These are phyloP conservation scores for Laguncularia racemosa DNA, from an alignment of 345 rosid species.

Conservation along the genomic window DNA sequence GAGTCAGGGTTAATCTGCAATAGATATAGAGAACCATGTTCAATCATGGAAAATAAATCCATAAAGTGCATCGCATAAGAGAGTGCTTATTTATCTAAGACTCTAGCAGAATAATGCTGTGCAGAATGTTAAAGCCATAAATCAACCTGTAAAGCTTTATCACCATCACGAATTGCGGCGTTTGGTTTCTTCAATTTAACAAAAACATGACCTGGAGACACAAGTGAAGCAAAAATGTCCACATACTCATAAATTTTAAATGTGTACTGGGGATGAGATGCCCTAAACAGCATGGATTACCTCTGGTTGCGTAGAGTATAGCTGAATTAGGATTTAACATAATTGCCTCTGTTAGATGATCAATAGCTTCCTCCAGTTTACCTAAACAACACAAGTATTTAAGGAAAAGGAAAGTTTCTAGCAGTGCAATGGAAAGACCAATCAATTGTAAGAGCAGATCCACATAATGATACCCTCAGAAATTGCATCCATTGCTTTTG, in stretches of 20 bases:
- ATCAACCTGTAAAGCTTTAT: constrained; percentile 63
- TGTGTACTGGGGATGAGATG: background rate
- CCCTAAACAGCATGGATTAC: constrained; percentile 16
- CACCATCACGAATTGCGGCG: constrained; percentile 75
- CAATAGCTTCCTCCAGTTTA: constrained; percentile 44
- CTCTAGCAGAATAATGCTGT: constrained; percentile 1
- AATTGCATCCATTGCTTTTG: constrained; percentile 49
- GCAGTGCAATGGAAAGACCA: constrained; percentile 1
- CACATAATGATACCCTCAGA: constrained; percentile 40
- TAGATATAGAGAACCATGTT: constrained; percentile 1
- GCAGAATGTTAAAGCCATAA: constrained; percentile 2
- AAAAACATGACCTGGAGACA: constrained; percentile 46
- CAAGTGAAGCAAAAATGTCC: constrained; percentile 12
- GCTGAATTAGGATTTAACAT: constrained; percentile 72
- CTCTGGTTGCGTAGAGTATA: constrained; percentile 75
- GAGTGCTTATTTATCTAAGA: background rate
- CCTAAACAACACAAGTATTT: constrained; percentile 32
- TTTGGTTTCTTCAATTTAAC: constrained; percentile 62
- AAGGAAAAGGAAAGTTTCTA: constrained; percentile 5
- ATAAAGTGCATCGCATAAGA: background rate
- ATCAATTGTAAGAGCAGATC: background rate
- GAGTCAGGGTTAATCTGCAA: constrained; percentile 77
- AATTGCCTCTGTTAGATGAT: constrained; percentile 62
- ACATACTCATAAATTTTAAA: background rate
- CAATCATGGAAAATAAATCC: background rate